Evolutionary conservation across 345 rosid species (phyloP).

Genomic region (Boechera divaricarpa): DNA sequence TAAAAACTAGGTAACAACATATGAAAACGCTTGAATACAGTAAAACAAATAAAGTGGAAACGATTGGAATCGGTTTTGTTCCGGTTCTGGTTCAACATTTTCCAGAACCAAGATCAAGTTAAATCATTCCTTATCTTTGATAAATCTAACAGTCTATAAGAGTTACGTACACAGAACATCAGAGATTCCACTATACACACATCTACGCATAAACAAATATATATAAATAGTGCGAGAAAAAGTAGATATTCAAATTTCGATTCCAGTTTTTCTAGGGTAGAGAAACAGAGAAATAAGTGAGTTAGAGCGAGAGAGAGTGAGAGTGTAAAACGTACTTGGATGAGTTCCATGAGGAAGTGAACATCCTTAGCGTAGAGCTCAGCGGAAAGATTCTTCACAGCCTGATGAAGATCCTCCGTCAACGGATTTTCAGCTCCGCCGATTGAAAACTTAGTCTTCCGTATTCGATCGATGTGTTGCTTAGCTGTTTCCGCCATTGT

Average conservation of each 20-base stretch:
- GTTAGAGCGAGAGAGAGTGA: neutral
- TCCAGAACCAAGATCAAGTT: neutral
- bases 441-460: constrained; percentile 58
- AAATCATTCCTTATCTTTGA: neutral
- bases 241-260: too few relatives aligned
- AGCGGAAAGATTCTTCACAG: constrained; percentile 66
- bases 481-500: constrained; percentile 38
- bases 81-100: neutral
- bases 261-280: too few relatives aligned
- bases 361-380: constrained; percentile 75
- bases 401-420: constrained; percentile 64
- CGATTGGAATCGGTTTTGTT: neutral
- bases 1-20: neutral
- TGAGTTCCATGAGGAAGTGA: constrained; percentile 78
- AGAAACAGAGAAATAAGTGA: neutral
- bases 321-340: constrained; percentile 51
- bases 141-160: too few relatives aligned
- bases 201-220: neutral
- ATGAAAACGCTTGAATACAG: neutral
- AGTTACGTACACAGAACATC: neutral
- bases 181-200: neutral
- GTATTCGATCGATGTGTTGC: constrained; percentile 57
- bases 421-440: constrained; percentile 60
- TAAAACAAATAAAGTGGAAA: neutral
- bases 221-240: too few relatives aligned